A percentile compares a stretch with the other conserved stretches of the same genome.
Evolutionary conservation across 148 eudicot species (phyloP).

Genomic region (Limonium bicolor): DNA sequence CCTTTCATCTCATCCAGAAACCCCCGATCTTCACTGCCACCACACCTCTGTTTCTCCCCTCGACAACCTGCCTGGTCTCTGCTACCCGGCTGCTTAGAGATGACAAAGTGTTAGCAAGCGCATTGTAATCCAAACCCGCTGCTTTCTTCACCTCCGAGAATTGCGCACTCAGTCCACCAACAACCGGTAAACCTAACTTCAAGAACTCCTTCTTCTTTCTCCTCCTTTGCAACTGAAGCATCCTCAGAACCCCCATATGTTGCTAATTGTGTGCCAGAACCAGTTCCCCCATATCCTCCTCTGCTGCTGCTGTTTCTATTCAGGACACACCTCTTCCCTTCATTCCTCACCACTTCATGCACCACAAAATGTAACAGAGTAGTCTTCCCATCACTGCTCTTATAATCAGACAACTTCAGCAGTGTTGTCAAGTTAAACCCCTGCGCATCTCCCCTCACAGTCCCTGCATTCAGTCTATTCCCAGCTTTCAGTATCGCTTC

Average conservation of each 20-base stretch:
- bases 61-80: conserved; percentile 16
- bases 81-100: conserved; percentile 11
- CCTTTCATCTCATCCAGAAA: conserved; percentile 24
- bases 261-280: conserved; percentile 6
- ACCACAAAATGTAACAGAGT: conserved; percentile 52
- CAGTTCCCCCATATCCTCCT: too few species aligned
- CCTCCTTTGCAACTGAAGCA: conserved; percentile 8
- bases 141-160: conserved; percentile 37
- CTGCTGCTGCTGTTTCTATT: conserved; percentile 3
- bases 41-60: conserved; percentile 6
- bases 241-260: not conserved
- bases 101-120: conserved; percentile 10
- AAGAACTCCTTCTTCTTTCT: conserved; percentile 19
- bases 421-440: conserved; percentile 41
- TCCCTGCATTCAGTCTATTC: conserved; percentile 41
- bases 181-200: conserved; percentile 23
- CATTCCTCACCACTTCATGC: conserved; percentile 35
- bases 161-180: conserved; percentile 14
- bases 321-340: conserved; percentile 22
- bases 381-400: conserved; percentile 41
- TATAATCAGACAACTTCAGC: conserved; percentile 31
- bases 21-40: conserved; percentile 9
- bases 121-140: conserved; percentile 29
- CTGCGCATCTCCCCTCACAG: conserved; percentile 37
- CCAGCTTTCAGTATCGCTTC: conserved; percentile 61